Percentiles rank a stretch among this genome's conserved stretches.
Evolutionary conservation across 106 monocot species (phyloP).

Genomic region (Agapanthus africanus): DNA sequence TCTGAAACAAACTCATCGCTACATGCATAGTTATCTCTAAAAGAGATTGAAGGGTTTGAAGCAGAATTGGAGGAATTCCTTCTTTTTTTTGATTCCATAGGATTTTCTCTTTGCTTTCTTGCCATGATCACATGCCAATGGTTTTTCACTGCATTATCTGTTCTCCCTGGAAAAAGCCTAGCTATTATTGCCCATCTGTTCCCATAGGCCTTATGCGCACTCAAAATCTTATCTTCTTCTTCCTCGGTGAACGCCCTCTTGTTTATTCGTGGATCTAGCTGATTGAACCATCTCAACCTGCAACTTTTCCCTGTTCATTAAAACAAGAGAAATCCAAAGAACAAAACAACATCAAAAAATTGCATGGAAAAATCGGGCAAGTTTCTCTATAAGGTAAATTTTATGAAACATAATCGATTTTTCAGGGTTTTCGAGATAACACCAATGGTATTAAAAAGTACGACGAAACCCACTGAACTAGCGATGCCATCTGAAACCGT

Average conservation of each 20-base stretch:
- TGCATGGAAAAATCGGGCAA: no score
- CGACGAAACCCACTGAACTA: no score
- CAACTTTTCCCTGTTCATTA: conserved; percentile 59
- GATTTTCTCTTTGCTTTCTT: conserved; percentile 16
- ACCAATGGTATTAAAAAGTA: no score
- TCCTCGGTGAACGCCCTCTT: conserved; percentile 44
- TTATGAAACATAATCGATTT: no score
- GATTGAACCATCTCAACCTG: conserved; percentile 66
- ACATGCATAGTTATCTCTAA: background rate
- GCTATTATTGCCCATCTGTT: conserved; percentile 56
- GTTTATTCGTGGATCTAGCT: conserved; percentile 54
- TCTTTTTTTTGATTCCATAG: background rate
- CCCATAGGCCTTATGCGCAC: conserved; percentile 27
- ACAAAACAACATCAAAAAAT: no score
- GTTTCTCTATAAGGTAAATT: no score
- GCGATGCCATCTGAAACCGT: no score
- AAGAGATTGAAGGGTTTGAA: no score
- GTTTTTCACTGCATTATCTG: conserved; percentile 62
- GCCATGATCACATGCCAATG: conserved; percentile 69
- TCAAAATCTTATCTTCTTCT: conserved; percentile 41
- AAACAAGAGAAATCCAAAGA: no score
- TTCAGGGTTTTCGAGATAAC: no score
- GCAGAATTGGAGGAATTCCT: no score
- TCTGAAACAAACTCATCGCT: no score
- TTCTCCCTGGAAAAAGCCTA: conserved; percentile 45